Conservation (phyloP, 768 basidiomycete genomes). For the Mycena rebaudengoi region DNA sequence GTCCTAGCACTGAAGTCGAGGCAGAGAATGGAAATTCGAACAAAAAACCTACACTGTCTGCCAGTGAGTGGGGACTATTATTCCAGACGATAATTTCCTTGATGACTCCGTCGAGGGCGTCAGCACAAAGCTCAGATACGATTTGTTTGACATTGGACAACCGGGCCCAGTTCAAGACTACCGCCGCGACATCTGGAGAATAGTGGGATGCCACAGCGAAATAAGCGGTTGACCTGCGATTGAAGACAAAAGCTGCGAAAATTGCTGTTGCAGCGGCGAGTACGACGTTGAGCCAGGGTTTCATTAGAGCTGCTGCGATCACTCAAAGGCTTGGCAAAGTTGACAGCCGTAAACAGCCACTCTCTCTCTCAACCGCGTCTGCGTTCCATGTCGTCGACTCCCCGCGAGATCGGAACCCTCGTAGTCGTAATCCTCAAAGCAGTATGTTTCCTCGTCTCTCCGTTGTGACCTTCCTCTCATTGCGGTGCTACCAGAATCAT, state of each 20-base stretch:
- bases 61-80: constrained; percentile 49
- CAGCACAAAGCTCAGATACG: constrained; percentile 57
- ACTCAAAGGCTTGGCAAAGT: too few relatives aligned
- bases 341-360: too few relatives aligned
- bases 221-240: not conserved
- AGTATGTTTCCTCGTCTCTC: constrained; percentile 58
- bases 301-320: not conserved
- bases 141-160: constrained; percentile 68
- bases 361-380: constrained; percentile 17
- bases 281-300: not conserved
- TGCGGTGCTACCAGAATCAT: constrained; percentile 65
- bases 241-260: too few relatives aligned
- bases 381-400: constrained; percentile 61
- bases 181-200: constrained; percentile 56
- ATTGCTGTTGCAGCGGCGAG: too few relatives aligned
- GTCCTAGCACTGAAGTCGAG: constrained; percentile 38
- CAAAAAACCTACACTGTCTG: not conserved
- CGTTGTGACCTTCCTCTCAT: constrained; percentile 26
- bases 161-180: constrained; percentile 75
- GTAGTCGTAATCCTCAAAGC: constrained; percentile 94
- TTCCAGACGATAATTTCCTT: constrained; percentile 68
- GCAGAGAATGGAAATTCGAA: not conserved
- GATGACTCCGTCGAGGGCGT: constrained; percentile 54
- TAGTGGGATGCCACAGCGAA: not conserved
- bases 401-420: constrained; percentile 89